Evolutionary conservation across 1,284 basidiomycete genomes (phyloP).

Genomic region (Peniophora sp.): DNA sequence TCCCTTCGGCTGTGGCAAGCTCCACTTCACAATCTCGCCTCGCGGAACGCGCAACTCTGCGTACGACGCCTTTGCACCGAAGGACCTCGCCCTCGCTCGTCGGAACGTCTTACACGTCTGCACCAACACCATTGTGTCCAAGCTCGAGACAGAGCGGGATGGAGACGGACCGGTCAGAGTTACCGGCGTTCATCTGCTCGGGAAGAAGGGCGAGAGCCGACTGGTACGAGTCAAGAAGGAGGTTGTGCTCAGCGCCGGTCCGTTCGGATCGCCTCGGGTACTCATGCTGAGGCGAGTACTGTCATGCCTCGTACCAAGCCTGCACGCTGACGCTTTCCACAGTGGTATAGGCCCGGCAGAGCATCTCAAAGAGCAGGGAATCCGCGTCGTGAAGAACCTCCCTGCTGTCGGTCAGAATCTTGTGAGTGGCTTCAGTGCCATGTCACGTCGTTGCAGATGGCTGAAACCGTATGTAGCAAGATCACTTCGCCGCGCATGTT

Average conservation of each 20-base stretch:
- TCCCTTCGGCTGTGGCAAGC: conserved; percentile 13
- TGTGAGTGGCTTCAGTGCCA: conserved; percentile 4
- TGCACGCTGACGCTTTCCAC: not conserved
- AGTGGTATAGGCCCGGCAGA: conserved; percentile 47
- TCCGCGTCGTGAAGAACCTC: conserved; percentile 41
- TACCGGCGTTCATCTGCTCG: conserved; percentile 11
- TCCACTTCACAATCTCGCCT: conserved; percentile 18
- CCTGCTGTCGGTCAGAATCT: conserved; percentile 49
- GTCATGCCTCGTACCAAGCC: not conserved
- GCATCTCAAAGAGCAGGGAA: conserved; percentile 37
- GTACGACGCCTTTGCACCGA: conserved; percentile 21
- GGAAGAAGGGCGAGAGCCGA: conserved; percentile 4
- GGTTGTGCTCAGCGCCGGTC: conserved; percentile 23
- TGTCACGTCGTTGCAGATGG: too few relatives aligned
- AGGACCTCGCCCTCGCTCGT: conserved; percentile 12
- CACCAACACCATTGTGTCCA: conserved; percentile 16
- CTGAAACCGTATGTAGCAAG: conserved; percentile 22
- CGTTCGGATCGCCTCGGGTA: conserved; percentile 23
- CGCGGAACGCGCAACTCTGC: conserved; percentile 17
- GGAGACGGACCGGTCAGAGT: conserved; percentile 1
- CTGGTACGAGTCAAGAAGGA: conserved; percentile 18
- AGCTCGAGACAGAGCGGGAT: conserved; percentile 8
- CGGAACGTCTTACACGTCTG: conserved; percentile 18
- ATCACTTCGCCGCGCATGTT: conserved; percentile 20
- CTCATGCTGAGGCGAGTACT: conserved; percentile 22